phyloP scores from a whole-genome alignment of 805 yeast genomes.

The Sporopachydermia lactativora region DNA sequence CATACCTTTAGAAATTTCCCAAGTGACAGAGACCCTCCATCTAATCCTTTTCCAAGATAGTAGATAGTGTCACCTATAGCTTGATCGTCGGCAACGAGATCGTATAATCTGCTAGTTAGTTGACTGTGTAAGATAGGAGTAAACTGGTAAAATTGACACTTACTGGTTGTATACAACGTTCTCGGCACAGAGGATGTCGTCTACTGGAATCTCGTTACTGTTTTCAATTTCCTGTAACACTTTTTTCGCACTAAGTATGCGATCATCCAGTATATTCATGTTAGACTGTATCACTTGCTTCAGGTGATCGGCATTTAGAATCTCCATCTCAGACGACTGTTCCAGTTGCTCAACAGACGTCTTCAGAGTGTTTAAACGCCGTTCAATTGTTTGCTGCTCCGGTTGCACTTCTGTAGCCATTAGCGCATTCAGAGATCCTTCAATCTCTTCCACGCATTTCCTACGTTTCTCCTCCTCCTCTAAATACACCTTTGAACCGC shows the following conservation, averaged over 20 bases:
- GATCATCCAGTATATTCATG: slow-evolving; percentile 15
- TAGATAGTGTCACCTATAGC: slow-evolving; percentile 60
- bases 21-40: slow-evolving; percentile 29
- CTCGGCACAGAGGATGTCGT: slow-evolving; percentile 33
- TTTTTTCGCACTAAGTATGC: slow-evolving; percentile 17
- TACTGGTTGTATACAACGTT: slow-evolving; percentile 40
- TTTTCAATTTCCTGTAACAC: slow-evolving; percentile 20
- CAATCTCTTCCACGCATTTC: slow-evolving; percentile 10
- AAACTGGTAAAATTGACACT: not conserved
- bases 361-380: slow-evolving; percentile 16
- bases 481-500: not conserved
- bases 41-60: slow-evolving; percentile 42
- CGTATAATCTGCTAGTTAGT: slow-evolving; percentile 27
- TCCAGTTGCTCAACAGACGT: slow-evolving; percentile 24
- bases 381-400: slow-evolving; percentile 11
- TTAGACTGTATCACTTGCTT: slow-evolving; percentile 17
- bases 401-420: slow-evolving; percentile 14
- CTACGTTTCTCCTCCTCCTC: not conserved
- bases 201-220: slow-evolving; percentile 23
- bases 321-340: slow-evolving; percentile 22
- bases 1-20: slow-evolving; percentile 25
- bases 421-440: slow-evolving; percentile 13
- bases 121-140: no score
- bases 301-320: slow-evolving; percentile 15
- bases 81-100: slow-evolving; percentile 46